Evolutionary conservation across 1,284 basidiomycete species (phyloP).

Genomic region (Melampsora larici-populina): DNA sequence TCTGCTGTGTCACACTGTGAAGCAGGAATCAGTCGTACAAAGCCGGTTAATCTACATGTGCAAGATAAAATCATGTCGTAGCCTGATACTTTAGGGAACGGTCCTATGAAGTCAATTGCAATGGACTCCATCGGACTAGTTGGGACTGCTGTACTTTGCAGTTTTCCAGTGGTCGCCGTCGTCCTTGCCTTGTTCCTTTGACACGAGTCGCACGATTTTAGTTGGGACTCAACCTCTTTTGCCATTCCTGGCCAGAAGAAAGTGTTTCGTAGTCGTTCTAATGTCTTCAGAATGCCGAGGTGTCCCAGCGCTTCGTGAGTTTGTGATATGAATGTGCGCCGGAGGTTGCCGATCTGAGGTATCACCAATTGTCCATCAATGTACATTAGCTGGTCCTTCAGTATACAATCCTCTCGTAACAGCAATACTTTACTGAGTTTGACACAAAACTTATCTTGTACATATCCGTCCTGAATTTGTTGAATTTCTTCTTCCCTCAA

Average conservation of each 20-base stretch:
- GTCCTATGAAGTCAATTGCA: slow-evolving; percentile 14
- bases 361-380: slow-evolving; percentile 52
- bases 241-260: too few species aligned
- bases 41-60: neutral
- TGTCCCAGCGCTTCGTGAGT: too few species aligned
- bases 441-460: neutral
- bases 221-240: neutral
- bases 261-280: too few species aligned
- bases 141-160: slow-evolving; percentile 29
- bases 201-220: slow-evolving; percentile 39
- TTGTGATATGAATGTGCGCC: too few species aligned
- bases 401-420: neutral
- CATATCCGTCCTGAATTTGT: neutral
- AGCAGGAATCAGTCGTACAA: neutral
- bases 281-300: too few species aligned
- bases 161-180: slow-evolving; percentile 6
- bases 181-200: slow-evolving; percentile 43
- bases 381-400: slow-evolving; percentile 51
- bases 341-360: slow-evolving; percentile 48
- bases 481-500: too few species aligned
- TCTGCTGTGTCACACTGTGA: too few species aligned
- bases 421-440: neutral
- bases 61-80: neutral
- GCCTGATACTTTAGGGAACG: neutral
- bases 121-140: slow-evolving; percentile 28